Evolutionary conservation across 768 basidiomycete species (phyloP).

Genomic region (Lactarius akahatsu): DNA sequence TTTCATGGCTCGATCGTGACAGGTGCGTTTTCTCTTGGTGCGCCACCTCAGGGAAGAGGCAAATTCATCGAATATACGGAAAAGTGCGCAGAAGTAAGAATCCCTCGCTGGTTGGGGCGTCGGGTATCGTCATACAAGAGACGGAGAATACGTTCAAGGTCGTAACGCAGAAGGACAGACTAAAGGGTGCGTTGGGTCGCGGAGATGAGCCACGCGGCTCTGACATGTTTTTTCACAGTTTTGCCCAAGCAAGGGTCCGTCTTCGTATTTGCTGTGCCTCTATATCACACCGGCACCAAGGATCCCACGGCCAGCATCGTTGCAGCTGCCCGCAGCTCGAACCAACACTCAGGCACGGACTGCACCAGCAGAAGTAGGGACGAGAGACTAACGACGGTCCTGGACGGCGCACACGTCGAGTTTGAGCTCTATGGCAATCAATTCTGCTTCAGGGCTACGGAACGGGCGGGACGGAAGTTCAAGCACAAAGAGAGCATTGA

Average conservation of each 20-base stretch:
- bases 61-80: neutral
- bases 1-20: slow-evolving; percentile 78
- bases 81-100: slow-evolving; percentile 78
- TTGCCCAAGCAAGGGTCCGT: slow-evolving; percentile 74
- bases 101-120: slow-evolving; percentile 65
- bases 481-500: slow-evolving; percentile 84
- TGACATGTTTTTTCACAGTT: slow-evolving; percentile 44
- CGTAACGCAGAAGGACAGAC: slow-evolving; percentile 61
- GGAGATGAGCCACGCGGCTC: neutral
- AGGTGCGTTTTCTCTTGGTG: slow-evolving; percentile 45
- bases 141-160: slow-evolving; percentile 87
- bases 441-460: slow-evolving; percentile 78
- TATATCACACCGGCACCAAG: slow-evolving; percentile 45
- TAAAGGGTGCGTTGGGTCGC: slow-evolving; percentile 59
- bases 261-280: slow-evolving; percentile 73
- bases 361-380: slow-evolving; percentile 14
- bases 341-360: slow-evolving; percentile 23
- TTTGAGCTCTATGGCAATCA: slow-evolving; percentile 86
- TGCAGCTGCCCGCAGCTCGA: too few relatives aligned
- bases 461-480: slow-evolving; percentile 80
- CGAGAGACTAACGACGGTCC: slow-evolving; percentile 43
- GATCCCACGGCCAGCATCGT: slow-evolving; percentile 30
- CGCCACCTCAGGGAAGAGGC: too few relatives aligned
- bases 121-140: slow-evolving; percentile 86
- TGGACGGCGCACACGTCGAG: slow-evolving; percentile 61